Conservation (phyloP, 306 rosid genomes). For the Trichosanthes cucumerina region DNA sequence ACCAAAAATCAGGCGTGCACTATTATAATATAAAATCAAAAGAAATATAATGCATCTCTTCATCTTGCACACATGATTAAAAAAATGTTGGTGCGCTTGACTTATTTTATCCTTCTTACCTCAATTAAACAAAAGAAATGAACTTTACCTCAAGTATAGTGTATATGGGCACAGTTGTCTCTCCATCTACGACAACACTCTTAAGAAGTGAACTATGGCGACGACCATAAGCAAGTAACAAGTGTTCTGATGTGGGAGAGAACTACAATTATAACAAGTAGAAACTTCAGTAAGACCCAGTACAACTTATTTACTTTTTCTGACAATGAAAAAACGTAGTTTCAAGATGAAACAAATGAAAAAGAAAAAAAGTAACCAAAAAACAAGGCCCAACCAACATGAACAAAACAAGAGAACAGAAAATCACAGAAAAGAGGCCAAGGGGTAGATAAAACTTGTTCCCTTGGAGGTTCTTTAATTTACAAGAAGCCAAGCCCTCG, state of each 20-base stretch:
- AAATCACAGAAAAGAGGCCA: neutral
- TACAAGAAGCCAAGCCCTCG: neutral
- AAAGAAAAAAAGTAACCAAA: neutral
- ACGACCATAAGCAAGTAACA: conserved; percentile 57
- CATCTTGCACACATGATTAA: neutral
- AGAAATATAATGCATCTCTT: neutral
- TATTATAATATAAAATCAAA: neutral
- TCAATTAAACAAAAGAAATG: neutral
- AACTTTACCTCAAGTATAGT: conserved; percentile 83
- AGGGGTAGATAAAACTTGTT: neutral
- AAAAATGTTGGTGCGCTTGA: neutral
- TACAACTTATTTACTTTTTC: neutral
- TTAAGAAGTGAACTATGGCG: conserved; percentile 58
- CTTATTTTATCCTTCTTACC: neutral
- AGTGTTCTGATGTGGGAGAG: conserved; percentile 57
- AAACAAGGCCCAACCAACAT: neutral
- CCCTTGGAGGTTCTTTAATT: neutral
- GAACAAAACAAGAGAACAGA: neutral
- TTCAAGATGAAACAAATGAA: neutral
- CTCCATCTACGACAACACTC: conserved; percentile 87
- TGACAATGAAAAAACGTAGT: neutral
- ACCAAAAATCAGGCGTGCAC: neutral
- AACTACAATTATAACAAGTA: conserved; percentile 23
- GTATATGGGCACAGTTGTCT: conserved; percentile 85
- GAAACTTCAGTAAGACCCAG: neutral